Percentiles rank a stretch among this genome's conserved stretches.
These are phyloP conservation scores for Colletotrichum somersetense DNA, from an alignment of 2,329 filamentous ascomycete genomes.

Conservation along the genomic window DNA sequence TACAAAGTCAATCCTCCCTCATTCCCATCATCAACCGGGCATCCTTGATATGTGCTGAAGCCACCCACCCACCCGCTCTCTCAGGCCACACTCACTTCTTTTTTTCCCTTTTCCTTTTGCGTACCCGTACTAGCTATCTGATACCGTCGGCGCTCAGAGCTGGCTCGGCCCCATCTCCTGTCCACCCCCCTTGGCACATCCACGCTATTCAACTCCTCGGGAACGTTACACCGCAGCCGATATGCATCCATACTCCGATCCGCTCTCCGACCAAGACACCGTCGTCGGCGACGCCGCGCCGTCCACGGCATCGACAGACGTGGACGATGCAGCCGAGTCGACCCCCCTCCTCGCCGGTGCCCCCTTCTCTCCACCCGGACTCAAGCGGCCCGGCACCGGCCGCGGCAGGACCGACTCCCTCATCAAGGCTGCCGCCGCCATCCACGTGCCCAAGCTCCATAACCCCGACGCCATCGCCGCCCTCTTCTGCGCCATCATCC, in stretches of 20 bases:
- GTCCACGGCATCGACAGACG: conserved; percentile 6
- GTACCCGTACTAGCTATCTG: neutral
- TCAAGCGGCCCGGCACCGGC: conserved; percentile 11
- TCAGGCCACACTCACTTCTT: neutral
- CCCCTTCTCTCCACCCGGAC: neutral
- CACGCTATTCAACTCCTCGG: neutral
- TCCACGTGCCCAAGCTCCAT: conserved; percentile 45
- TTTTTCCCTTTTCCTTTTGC: too few species aligned
- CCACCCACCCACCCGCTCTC: conserved; percentile 1
- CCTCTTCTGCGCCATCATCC: conserved; percentile 49
- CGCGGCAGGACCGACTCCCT: conserved; percentile 30
- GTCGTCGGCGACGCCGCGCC: conserved; percentile 12
- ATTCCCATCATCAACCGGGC: neutral
- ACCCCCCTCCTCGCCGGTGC: conserved; percentile 26
- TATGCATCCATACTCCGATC: conserved; percentile 26
- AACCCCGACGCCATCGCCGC: conserved; percentile 46
- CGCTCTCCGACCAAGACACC: conserved; percentile 14
- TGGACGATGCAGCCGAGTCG: conserved; percentile 13
- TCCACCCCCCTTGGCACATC: neutral
- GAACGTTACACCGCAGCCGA: conserved; percentile 17
- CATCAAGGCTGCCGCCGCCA: conserved; percentile 19
- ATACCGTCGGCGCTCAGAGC: neutral
- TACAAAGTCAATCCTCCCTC: neutral
- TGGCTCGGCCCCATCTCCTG: neutral
- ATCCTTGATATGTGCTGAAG: conserved; percentile 8